Conservation (phyloP, 768 basidiomycete genomes). For the Chiua virens region DNA sequence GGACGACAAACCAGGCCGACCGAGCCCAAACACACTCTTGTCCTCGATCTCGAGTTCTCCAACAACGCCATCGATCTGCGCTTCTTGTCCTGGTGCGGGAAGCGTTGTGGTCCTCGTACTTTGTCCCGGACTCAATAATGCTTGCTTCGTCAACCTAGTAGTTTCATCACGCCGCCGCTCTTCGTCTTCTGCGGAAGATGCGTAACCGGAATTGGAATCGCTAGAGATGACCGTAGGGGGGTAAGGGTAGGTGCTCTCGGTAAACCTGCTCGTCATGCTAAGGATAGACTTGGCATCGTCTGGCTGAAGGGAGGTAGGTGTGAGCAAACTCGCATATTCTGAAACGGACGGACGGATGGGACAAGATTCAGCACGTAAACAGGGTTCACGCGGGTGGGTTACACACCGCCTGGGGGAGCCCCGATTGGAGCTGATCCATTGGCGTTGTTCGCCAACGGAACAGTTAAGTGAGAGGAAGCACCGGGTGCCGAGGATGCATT, state of each 20-base stretch:
- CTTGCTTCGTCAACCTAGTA: constrained; percentile 18
- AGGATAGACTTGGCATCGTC: constrained; percentile 30
- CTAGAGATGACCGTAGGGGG: constrained; percentile 19
- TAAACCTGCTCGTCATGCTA: constrained; percentile 28
- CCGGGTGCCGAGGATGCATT: background rate
- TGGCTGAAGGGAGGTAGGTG: constrained; percentile 17
- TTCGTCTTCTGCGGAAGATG: constrained; percentile 22
- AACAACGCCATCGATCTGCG: background rate
- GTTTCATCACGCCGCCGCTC: constrained; percentile 25
- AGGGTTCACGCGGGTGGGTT: background rate
- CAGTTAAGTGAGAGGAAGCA: background rate
- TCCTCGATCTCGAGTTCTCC: constrained; percentile 40
- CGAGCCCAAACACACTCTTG: constrained; percentile 72
- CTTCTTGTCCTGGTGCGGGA: constrained; percentile 20
- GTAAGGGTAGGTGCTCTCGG: constrained; percentile 29
- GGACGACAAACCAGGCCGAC: constrained; percentile 74
- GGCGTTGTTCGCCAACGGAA: constrained; percentile 2
- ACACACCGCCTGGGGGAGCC: constrained; percentile 23
- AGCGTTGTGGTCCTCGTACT: constrained; percentile 34
- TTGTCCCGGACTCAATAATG: constrained; percentile 21
- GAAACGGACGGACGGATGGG: constrained; percentile 1
- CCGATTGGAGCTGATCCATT: constrained; percentile 4
- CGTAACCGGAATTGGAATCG: constrained; percentile 19
- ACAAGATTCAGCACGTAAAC: constrained; percentile 13
- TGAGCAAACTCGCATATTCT: constrained; percentile 15